Evolutionary conservation across 805 yeast species (phyloP), one percentile per base, ranked within the genome.

Genomic region (Metschnikowia vanudenii): DNA sequence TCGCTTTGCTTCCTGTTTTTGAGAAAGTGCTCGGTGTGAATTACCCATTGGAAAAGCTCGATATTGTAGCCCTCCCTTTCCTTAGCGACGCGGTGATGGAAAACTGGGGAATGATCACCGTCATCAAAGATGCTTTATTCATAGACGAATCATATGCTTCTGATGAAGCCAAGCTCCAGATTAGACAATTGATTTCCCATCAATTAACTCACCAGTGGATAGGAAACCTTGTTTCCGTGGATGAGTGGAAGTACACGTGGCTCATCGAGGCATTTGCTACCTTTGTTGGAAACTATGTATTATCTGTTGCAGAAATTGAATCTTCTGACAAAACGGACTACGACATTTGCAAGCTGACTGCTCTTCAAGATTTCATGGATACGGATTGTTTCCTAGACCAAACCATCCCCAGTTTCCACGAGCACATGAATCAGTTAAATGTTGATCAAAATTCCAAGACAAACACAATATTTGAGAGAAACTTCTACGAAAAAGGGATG

Each of bases 131-230:
- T 38, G 82, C 80, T 52, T 45, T 71, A 11, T 55, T 65, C 20
- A 31, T 62, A 14, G 60, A 60, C 34, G 65, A 61, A n/a, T 3
- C 30, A 2, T 32, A 43, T 0, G 53, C 62, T 2, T 63, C 67
- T 32, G 45, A 43, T 1, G 53, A 41, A 13, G 54, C 46, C 2
- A 70, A 69, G 50, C 57, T 34, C 9, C 71, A 65, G 47, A 58
- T 80, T 19, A 67, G 78, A 50, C 85, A 82, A 56, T 71, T 86
- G 37, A 58, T 87, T 8, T 81, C 79, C 1, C 95, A 87, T 61
- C 91, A 86, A 58, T 57, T 86, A 51, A 81, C 85, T 24, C 95
- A 87, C 60, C 92, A 86, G 65, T 87, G 89, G 88, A 63, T 87
- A 46, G 95, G 94, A 8, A 81, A 87, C 53, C 68, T 73, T 53